Conservation (phyloP, 1,139 yeast species). For the Yamadazyma mexicana region DNA sequence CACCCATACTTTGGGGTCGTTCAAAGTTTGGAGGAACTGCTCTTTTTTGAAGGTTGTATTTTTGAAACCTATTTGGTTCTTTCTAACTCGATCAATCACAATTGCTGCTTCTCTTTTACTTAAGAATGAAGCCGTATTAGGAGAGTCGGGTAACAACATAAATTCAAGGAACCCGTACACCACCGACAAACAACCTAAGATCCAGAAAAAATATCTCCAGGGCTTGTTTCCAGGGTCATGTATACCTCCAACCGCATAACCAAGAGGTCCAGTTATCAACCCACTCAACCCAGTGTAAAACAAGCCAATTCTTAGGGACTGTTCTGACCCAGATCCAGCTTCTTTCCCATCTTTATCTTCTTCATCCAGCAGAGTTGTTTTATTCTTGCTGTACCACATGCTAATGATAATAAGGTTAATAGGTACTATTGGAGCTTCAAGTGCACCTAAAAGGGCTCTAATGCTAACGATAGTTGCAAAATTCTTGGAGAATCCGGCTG, state of each 20-base stretch:
- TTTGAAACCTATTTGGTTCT: slow-evolving; percentile 31
- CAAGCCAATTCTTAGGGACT: slow-evolving; percentile 11
- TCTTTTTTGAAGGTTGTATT: slow-evolving; percentile 22
- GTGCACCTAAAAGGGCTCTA: slow-evolving; percentile 43
- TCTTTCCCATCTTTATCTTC: neutral
- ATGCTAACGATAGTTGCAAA: slow-evolving; percentile 25
- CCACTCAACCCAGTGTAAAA: slow-evolving; percentile 27
- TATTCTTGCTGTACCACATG: slow-evolving; percentile 17
- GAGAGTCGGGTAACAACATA: slow-evolving; percentile 24
- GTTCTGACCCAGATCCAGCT: slow-evolving; percentile 10
- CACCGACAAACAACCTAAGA: slow-evolving; percentile 21
- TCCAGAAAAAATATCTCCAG: slow-evolving; percentile 24
- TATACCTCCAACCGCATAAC: slow-evolving; percentile 21
- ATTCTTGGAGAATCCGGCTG: slow-evolving; percentile 25
- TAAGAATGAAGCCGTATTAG: slow-evolving; percentile 22
- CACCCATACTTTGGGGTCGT: slow-evolving; percentile 14
- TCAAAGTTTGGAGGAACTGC: slow-evolving; percentile 12
- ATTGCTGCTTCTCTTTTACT: slow-evolving; percentile 26
- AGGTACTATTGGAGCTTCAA: slow-evolving; percentile 55
- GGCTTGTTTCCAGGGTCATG: slow-evolving; percentile 18
- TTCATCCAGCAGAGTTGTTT: too few relatives aligned
- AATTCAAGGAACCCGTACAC: slow-evolving; percentile 18
- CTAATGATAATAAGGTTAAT: slow-evolving; percentile 51
- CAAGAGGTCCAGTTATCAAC: slow-evolving; percentile 22
- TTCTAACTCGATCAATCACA: slow-evolving; percentile 30